A percentile compares a stretch with the other conserved stretches of the same genome.
These are phyloP conservation scores for Phaffia rhodozyma DNA, from an alignment of 1,284 basidiomycete species.

Conservation along the genomic window DNA sequence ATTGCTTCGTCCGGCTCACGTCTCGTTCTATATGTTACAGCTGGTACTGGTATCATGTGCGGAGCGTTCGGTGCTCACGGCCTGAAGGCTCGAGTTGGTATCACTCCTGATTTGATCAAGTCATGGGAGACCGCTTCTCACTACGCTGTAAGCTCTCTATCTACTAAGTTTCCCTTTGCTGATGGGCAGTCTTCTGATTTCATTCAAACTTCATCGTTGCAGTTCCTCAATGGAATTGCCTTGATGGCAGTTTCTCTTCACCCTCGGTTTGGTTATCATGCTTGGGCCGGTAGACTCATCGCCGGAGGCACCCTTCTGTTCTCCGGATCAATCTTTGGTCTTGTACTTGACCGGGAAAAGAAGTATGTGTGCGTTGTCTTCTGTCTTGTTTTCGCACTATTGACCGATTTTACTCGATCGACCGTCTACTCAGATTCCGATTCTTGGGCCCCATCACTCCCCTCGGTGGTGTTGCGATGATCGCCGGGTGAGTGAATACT, in stretches of 20 bases:
- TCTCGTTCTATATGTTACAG: conserved; percentile 30
- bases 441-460: conserved; percentile 1
- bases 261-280: neutral
- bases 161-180: neutral
- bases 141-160: conserved; percentile 46
- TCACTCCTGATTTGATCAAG: conserved; percentile 40
- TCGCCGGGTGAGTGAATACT: neutral
- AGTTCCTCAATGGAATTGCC: neutral
- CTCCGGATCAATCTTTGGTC: conserved; percentile 55
- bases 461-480: neutral
- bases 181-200: neutral
- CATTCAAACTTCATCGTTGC: no score
- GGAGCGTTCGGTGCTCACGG: conserved; percentile 62
- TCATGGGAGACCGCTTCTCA: conserved; percentile 52
- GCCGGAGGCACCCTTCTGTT: conserved; percentile 49
- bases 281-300: neutral
- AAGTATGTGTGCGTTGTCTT: neutral
- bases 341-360: conserved; percentile 49
- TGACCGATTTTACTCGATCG: neutral
- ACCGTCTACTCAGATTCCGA: neutral
- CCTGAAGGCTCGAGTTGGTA: conserved; percentile 42
- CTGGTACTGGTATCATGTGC: conserved; percentile 46
- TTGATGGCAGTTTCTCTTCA: neutral
- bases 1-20: neutral
- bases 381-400: neutral